These are phyloP conservation scores for Diutina pseudorugosa DNA, from an alignment of 1,139 yeast species.

Conservation along the genomic window DNA sequence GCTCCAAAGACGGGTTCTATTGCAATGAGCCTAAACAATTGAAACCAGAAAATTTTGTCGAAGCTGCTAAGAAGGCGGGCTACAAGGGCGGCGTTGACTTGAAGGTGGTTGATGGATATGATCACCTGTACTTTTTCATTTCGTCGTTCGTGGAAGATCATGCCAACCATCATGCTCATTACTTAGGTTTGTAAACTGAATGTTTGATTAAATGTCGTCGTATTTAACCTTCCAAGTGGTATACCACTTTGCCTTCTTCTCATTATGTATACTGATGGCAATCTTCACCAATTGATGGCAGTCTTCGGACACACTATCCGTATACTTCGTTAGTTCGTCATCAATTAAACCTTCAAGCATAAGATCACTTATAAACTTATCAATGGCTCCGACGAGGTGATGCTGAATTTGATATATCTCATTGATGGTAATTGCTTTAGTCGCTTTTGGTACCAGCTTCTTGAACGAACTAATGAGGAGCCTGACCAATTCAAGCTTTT, in stretches of 20 bases:
- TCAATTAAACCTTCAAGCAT: conserved; percentile 25
- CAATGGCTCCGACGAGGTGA: conserved; percentile 24
- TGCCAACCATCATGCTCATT: conserved; percentile 77
- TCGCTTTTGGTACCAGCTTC: conserved; percentile 37
- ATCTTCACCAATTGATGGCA: conserved; percentile 23
- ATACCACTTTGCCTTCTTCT: conserved; percentile 38
- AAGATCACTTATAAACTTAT: conserved; percentile 34
- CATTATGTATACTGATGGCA: conserved; percentile 23
- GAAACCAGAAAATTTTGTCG: conserved; percentile 61
- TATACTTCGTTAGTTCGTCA: conserved; percentile 12
- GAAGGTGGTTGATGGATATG: conserved; percentile 69
- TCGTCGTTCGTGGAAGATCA: conserved; percentile 75
- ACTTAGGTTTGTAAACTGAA: conserved; percentile 20
- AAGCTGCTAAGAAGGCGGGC: conserved; percentile 46
- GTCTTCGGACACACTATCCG: conserved; percentile 18
- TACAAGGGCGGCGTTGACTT: conserved; percentile 54
- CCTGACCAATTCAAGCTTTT: conserved; percentile 42
- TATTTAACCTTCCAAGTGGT: conserved; percentile 37
- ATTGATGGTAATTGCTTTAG: conserved; percentile 25
- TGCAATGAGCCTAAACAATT: conserved; percentile 44
- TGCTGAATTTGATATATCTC: conserved; percentile 19
- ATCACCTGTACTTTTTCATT: conserved; percentile 83
- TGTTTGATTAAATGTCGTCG: conserved; percentile 5
- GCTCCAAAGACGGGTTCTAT: conserved; percentile 65
- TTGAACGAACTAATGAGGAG: conserved; percentile 40